Base-by-base conservation (phyloP, 306 rosid species). In the Acacia acuminata region DNA sequence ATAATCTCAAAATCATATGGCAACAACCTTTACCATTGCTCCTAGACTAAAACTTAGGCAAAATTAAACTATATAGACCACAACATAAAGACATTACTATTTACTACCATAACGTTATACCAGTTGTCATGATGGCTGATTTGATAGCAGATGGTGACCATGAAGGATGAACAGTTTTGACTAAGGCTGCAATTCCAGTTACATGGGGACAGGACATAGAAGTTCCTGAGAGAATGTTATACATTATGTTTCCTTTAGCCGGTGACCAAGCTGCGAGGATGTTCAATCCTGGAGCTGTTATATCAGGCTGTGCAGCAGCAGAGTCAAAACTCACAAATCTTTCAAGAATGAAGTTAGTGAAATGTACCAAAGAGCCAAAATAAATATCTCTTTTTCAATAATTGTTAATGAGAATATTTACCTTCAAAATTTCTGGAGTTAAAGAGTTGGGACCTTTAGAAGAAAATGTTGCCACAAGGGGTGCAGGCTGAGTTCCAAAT, bases 241-340 rank as follows among this genome's bases (percentile, higher is more conserved):
- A 93, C 80, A 82, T 86, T 69, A 43, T 56, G 50, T 81, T 81
- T 51, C 79, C 81, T 71, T 72, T 81, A 77, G 89, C 92, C 7
- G 97, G 97, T 75, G 97, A 91, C 97, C 97, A 93, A 48, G 97
- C 94, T 74, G 97, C 96, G 2, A 93, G 94, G 81, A 93, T 91
- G 86, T 93, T 93, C 83, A 93, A 82, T 76, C 97, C 97, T 13
- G 97, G 97, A 25, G 97, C 97, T 77, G 93, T 82, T 42, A 93
- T 80, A 88, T 93, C 97, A 73, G 97, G 97, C 97, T 93, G 75
- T 77, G 67, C 53, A 84, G 84, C 40, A 89, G 53, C 77, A 85
- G 8, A 85, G 77, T 74, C 76, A 82, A 68, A 73, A 22, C 36
- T 44, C n/a, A 43, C 2, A 43, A 55, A 65, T 32, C 50, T 27